Conservation (phyloP, 768 basidiomycete species). For the Amanita brunnescens region DNA sequence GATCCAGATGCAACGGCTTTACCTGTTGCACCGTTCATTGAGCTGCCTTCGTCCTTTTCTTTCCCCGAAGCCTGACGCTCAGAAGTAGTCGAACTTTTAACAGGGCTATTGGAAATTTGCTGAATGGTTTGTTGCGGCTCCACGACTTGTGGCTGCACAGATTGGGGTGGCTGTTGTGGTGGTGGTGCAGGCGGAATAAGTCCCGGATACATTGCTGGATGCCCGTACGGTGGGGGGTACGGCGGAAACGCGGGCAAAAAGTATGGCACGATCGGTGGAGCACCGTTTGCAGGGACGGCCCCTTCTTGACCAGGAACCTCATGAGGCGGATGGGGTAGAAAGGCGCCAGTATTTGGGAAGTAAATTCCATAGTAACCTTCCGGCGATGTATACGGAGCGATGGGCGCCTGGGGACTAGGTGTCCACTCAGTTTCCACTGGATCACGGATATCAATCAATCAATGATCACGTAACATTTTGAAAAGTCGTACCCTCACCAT, state of each 20-base stretch:
- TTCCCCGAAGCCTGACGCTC: conserved; percentile 4
- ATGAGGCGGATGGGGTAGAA: conserved; percentile 21
- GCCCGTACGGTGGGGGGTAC: conserved; percentile 24
- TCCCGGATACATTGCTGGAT: conserved; percentile 22
- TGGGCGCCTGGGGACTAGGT: conserved; percentile 15
- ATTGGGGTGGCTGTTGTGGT: conserved; percentile 9
- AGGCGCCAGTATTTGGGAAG: conserved; percentile 28
- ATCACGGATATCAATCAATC: too few species aligned
- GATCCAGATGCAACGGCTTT: conserved; percentile 9
- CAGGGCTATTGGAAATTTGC: not conserved
- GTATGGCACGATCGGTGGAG: conserved; percentile 30
- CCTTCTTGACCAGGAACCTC: conserved; percentile 25
- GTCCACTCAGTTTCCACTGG: conserved; percentile 21
- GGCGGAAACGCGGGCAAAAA: conserved; percentile 32
- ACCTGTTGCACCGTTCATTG: not conserved
- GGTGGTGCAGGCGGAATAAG: conserved; percentile 11
- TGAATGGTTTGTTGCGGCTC: conserved; percentile 4
- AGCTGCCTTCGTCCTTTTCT: conserved; percentile 18
- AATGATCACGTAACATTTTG: not conserved
- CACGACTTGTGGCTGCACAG: conserved; percentile 13
- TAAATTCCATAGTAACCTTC: conserved; percentile 33
- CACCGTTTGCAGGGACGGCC: conserved; percentile 19
- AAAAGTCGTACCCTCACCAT: conserved; percentile 12
- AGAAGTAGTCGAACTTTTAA: not conserved
- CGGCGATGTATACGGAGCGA: conserved; percentile 23